Conservation (phyloP, 306 rosid species). For the cucumber (Cucumis sativus) region Cucumber_9930_V3 NC_026655.2:14940501-14941000, state of each 20-base stretch:
- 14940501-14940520: not conserved
- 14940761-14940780: too few relatives aligned
- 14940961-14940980: not conserved
- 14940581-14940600: conserved; percentile 5
- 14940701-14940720: conserved; percentile 14
- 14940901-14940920: not conserved
- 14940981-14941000: not conserved
- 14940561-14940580: not conserved
- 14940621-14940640: conserved; percentile 16
- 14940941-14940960: not conserved
- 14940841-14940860: conserved; percentile 21
- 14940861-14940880: conserved; percentile 17
- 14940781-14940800: not conserved
- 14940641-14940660: conserved; percentile 19
- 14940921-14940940: not conserved
- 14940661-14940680: conserved; percentile 18
- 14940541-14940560: too few relatives aligned
- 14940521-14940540: not conserved
- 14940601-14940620: conserved; percentile 21
- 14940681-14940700: conserved; percentile 18
- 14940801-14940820: not conserved
- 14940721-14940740: conserved; percentile 13
- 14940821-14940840: not conserved
- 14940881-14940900: conserved; percentile 1
- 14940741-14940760: too few relatives aligned